Evolutionary conservation across 2,329 filamentous ascomycete species (phyloP).

Genomic region (Diaporthe ilicicola): DNA sequence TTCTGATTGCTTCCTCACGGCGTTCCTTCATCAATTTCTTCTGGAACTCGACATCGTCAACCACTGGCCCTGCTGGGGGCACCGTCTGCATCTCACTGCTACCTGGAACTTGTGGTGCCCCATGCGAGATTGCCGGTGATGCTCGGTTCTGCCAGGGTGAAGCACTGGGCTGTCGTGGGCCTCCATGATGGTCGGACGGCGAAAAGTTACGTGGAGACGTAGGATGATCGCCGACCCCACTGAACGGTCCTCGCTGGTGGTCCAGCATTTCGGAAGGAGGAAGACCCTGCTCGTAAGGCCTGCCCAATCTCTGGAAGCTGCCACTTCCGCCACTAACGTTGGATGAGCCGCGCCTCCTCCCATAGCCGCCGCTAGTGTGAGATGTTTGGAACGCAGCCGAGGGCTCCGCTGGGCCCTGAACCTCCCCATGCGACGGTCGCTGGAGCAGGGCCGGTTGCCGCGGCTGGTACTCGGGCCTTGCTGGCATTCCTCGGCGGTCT

Average conservation of each 20-base stretch:
- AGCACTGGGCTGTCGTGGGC: slow-evolving; percentile 40
- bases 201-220: slow-evolving; percentile 55
- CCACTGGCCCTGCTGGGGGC: slow-evolving; percentile 43
- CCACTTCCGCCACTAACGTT: slow-evolving; percentile 90
- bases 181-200: slow-evolving; percentile 46
- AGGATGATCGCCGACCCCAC: slow-evolving; percentile 59
- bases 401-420: slow-evolving; percentile 76
- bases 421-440: slow-evolving; percentile 70
- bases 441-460: slow-evolving; percentile 84
- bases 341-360: slow-evolving; percentile 84
- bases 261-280: slow-evolving; percentile 54
- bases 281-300: slow-evolving; percentile 52
- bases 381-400: slow-evolving; percentile 87
- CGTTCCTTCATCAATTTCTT: slow-evolving; percentile 79
- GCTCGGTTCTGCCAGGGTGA: slow-evolving; percentile 51
- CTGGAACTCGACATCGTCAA: slow-evolving; percentile 69
- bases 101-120: slow-evolving; percentile 44
- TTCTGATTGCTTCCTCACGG: slow-evolving; percentile 73
- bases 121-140: slow-evolving; percentile 54
- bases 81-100: slow-evolving; percentile 42
- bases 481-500: slow-evolving; percentile 75
- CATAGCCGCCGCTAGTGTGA: slow-evolving; percentile 73
- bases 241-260: slow-evolving; percentile 57
- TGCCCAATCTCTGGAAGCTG: slow-evolving; percentile 64
- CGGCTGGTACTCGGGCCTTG: slow-evolving; percentile 71